phyloP scores from a whole-genome alignment of 192 early-diverging fungal genomes.

The Rhizophlyctis rosea region DNA sequence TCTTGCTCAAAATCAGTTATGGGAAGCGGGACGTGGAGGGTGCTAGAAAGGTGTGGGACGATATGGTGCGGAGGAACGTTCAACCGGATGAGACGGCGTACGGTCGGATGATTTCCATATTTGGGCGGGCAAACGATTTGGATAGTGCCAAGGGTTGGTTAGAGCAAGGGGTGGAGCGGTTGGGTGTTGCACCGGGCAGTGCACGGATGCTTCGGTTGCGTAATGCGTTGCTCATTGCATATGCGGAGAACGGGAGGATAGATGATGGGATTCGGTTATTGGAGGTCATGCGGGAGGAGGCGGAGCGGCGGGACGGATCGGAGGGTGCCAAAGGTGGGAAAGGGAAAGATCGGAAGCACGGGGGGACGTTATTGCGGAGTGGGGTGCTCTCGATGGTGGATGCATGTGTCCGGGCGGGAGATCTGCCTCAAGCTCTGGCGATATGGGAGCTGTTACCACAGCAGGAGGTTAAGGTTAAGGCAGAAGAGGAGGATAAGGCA shows the following conservation, averaged over 20 bases:
- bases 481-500: neutral
- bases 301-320: slow-evolving; percentile 17
- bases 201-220: slow-evolving; percentile 17
- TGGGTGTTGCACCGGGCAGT: neutral
- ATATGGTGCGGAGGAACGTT: slow-evolving; percentile 8
- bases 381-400: neutral
- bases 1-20: slow-evolving; percentile 18
- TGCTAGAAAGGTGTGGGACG: slow-evolving; percentile 8
- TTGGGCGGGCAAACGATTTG: neutral
- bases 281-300: slow-evolving; percentile 20
- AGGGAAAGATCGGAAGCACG: neutral
- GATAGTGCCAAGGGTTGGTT: slow-evolving; percentile 8
- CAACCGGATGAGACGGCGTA: slow-evolving; percentile 17
- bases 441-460: neutral
- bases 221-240: slow-evolving; percentile 10
- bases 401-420: neutral
- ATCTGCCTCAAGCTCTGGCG: neutral
- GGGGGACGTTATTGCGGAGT: neutral
- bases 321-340: neutral
- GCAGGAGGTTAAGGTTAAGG: neutral
- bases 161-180: slow-evolving; percentile 8
- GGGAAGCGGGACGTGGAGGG: neutral
- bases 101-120: slow-evolving; percentile 25
- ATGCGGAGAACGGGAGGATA: slow-evolving; percentile 23
- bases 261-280: neutral